Evolutionary conservation across 179 eudicot species (phyloP), one percentile per base, ranked within the genome.

Genomic region (Actinidia polygama): DNA sequence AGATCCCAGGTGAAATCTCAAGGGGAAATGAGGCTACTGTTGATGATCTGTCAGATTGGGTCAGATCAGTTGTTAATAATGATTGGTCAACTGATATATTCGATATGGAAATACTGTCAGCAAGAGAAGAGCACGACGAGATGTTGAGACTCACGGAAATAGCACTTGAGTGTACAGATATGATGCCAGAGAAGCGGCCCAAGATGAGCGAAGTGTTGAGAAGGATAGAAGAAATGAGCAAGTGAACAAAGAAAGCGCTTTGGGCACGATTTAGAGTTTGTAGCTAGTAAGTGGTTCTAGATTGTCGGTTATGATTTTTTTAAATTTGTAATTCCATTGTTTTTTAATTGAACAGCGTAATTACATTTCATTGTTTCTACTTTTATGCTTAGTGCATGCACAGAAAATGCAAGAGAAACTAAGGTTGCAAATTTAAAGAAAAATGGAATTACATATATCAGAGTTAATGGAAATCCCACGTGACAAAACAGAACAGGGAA

Each of bases 21-120:
- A 54, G 54, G 47, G 83, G 53, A n/a, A 64, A 76, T 14, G 63
- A 10, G 10, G 78, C 19, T 5, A 51, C 46, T 9, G 61, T 64
- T 50, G 83, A 73, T 66, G 89, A 88, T 82, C 77, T 90, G 8
- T 85, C 91, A 4, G 86, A 85, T 15, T 88, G 92, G 91, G 92
- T 88, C 4, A 81, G 85, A 58, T 54, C 64, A 44, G 86, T 86
- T 40, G 86, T 85, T 40, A 76, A 78, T 50, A 73, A 24, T 47
- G 89, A 88, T 74, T 87, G 90, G 91, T 90, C 91, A 21, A 84
- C 87, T 6, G 91, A 90, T 82, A 80, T 90, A 75, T 80, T 90
- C 80, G 92, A 88, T 44, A 63, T 80, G 79, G 89, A 88, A 77
- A 84, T 90, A 75, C 40, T 90, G 9, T 86, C 85, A 63, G 85